Evolutionary conservation across 2,329 filamentous ascomycete genomes (phyloP).

Genomic region (Alternaria sp.): DNA sequence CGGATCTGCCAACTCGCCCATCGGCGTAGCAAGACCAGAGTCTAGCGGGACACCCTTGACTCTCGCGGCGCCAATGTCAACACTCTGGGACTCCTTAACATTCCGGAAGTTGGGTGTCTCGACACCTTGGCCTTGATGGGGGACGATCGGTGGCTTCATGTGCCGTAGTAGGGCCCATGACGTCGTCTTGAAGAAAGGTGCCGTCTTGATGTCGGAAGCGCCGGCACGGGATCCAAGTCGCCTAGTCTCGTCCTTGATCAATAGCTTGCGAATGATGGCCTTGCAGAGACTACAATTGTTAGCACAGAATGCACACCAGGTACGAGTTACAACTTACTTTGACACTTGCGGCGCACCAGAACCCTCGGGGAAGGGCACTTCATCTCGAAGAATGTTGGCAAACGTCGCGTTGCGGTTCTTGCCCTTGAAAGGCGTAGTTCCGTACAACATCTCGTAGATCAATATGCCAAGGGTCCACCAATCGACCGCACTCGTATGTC

Average conservation of each 20-base stretch:
- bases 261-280: conserved; percentile 90
- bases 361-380: conserved; percentile 94
- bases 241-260: conserved; percentile 97
- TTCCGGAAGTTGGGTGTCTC: conserved; percentile 98
- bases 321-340: conserved; percentile 70
- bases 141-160: conserved; percentile 97
- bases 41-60: conserved; percentile 85
- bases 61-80: conserved; percentile 70
- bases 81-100: conserved; percentile 95
- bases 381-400: conserved; percentile 93
- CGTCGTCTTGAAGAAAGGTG: conserved; percentile 94
- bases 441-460: conserved; percentile 98
- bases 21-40: conserved; percentile 83
- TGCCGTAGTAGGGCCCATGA: conserved; percentile 97
- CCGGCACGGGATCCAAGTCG: conserved; percentile 92
- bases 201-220: conserved; percentile 93
- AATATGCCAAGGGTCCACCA: conserved; percentile 99
- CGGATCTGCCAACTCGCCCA: conserved; percentile 81
- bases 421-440: conserved; percentile 98
- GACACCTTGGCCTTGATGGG: conserved; percentile 84
- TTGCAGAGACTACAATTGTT: conserved; percentile 79
- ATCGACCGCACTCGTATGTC: conserved; percentile 96
- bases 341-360: conserved; percentile 83
- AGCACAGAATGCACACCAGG: conserved; percentile 26
- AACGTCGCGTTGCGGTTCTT: conserved; percentile 99